Evolutionary conservation across 2,329 filamentous ascomycete genomes (phyloP), one percentile per base, ranked within the genome.

Genomic region (Stylonectria norvegica): DNA sequence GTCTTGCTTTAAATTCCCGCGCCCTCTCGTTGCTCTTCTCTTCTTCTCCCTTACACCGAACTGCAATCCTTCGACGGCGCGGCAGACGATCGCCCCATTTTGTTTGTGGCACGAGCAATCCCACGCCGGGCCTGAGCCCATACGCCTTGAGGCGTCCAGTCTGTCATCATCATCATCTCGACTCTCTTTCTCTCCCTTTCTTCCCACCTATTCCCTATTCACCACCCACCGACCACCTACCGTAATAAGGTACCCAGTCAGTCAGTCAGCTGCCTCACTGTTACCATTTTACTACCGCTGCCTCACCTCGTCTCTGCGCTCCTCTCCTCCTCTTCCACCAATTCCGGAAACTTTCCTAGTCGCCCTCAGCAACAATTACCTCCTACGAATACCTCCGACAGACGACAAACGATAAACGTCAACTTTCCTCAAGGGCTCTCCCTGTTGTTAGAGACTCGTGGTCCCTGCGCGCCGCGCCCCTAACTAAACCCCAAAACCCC

Each of bases 1-100:
- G 36, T 45, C 39, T 41, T 45, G 37, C 27, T 32, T 51, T 53
- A 57, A 57, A 55, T 57, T 57, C 48, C 52, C 54, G 53, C 54
- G 52, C 30, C n/a, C 33, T 32, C 22, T 30, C 34, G 19, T 33
- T 34, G 36, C 19, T 36, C 39, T 27, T 34, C 34, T 28, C 37
- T 40, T 23, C 30, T 37, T 40, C 35, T 31, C 34, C 37, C 40
- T 20, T 43, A 34, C 30, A 28, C 30, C 22, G 36, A 43, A 36
- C 30, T 19, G 9, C 15, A 8, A 16, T 32, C 30, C 30, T n/a
- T 16, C 14, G 19, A 17, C 34, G 43, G 39, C 37, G 39, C 49
- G 41, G 44, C 38, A 46, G 43, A 43, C 38, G 37, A 48, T 42
- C 38, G 49, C 34, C 31, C 40, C 27, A 39, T 47, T 35, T 42